A percentile compares a stretch with the other conserved stretches of the same genome.
Evolutionary conservation across 345 rosid genomes (phyloP).

Genomic region (Camelina sativa): DNA sequence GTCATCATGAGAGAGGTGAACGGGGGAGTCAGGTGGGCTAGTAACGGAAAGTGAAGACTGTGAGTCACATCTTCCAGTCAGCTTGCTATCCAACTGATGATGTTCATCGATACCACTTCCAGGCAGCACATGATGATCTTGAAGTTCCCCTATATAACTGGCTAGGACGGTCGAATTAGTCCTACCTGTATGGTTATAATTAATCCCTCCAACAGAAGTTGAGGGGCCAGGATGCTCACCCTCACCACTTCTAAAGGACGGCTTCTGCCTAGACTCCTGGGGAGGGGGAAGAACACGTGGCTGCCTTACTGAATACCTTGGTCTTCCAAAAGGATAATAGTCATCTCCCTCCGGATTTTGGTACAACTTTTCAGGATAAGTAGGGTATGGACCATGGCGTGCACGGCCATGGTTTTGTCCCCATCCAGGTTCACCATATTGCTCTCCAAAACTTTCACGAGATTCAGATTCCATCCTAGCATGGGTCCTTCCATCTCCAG

Average conservation of each 20-base stretch:
- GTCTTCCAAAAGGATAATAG: constrained; percentile 74
- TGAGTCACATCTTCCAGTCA: constrained; percentile 74
- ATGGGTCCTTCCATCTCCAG: constrained; percentile 70
- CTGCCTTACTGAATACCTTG: constrained; percentile 80
- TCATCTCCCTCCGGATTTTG: constrained; percentile 72
- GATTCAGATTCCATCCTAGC: constrained; percentile 68
- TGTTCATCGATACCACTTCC: constrained; percentile 48
- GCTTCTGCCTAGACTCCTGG: constrained; percentile 62
- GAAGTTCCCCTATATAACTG: constrained; percentile 54
- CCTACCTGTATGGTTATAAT: constrained; percentile 51
- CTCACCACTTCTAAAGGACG: constrained; percentile 58
- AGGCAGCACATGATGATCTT: constrained; percentile 51
- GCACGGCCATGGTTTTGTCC: constrained; percentile 55
- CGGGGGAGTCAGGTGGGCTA: constrained; percentile 92
- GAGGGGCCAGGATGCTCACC: constrained; percentile 64
- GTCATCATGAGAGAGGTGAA: constrained; percentile 92
- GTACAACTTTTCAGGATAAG: constrained; percentile 61
- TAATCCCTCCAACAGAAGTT: constrained; percentile 50
- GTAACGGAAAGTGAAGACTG: constrained; percentile 94
- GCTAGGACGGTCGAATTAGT: constrained; percentile 51
- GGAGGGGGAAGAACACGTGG: constrained; percentile 95
- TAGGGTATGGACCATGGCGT: constrained; percentile 56
- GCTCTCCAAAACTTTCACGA: constrained; percentile 66
- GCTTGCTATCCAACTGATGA: constrained; percentile 51
- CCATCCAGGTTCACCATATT: constrained; percentile 74